These are phyloP conservation scores for Trifolium repens DNA, from an alignment of 306 rosid genomes.

Conservation along the genomic window DNA sequence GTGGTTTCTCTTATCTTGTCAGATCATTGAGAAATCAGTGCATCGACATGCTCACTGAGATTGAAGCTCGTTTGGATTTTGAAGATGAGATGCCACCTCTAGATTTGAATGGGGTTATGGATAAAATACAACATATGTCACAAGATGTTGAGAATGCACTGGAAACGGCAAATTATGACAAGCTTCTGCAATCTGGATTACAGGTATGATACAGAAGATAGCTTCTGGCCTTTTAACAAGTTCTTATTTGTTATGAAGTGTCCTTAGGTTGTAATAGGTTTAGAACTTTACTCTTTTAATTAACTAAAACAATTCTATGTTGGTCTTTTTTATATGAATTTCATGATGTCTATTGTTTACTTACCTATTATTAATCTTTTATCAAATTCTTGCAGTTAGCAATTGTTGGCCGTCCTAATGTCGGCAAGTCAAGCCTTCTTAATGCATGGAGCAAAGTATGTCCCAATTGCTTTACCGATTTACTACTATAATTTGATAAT, in stretches of 20 bases:
- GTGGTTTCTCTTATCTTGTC: slow-evolving; percentile 89
- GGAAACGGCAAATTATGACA: slow-evolving; percentile 90
- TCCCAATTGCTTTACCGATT: slow-evolving; percentile 32
- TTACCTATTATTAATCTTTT: slow-evolving; percentile 36
- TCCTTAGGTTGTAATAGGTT: neutral
- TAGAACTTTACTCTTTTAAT: slow-evolving; percentile 7
- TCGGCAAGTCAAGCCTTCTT: slow-evolving; percentile 97
- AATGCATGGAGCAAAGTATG: slow-evolving; percentile 99
- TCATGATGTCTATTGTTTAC: slow-evolving; percentile 6
- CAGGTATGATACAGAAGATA: slow-evolving; percentile 59
- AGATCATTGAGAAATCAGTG: slow-evolving; percentile 71
- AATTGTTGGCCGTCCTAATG: slow-evolving; percentile 95
- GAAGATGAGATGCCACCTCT: slow-evolving; percentile 96
- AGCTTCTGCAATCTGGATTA: slow-evolving; percentile 94
- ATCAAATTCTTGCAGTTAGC: slow-evolving; percentile 73
- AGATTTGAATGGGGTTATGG: slow-evolving; percentile 62
- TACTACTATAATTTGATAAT: slow-evolving; percentile 19
- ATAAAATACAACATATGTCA: slow-evolving; percentile 64
- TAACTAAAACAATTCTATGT: neutral
- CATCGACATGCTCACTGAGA: slow-evolving; percentile 90
- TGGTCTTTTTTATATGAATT: slow-evolving; percentile 21
- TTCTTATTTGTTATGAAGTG: neutral
- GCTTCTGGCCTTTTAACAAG: slow-evolving; percentile 16
- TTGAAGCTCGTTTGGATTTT: slow-evolving; percentile 95
- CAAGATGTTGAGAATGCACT: slow-evolving; percentile 80